These are phyloP conservation scores for Wickerhamiella azyma DNA, from an alignment of 805 yeast species.

Conservation along the genomic window DNA sequence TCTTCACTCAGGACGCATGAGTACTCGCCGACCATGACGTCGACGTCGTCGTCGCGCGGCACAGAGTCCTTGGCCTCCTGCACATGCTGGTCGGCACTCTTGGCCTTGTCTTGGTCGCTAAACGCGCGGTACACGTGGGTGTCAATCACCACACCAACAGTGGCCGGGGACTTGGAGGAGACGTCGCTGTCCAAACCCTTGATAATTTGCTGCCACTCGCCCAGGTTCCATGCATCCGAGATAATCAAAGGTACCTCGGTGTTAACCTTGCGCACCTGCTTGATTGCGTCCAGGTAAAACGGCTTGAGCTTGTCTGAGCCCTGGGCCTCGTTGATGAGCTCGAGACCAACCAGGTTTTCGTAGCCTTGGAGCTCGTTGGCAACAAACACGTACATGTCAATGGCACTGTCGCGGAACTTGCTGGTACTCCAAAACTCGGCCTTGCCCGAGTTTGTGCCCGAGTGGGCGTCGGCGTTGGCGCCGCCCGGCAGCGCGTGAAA, in stretches of 20 bases:
- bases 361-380: constrained; percentile 42
- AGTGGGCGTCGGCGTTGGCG: constrained; percentile 75
- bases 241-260: constrained; percentile 53
- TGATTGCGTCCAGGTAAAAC: constrained; percentile 55
- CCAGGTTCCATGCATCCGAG: constrained; percentile 91
- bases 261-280: constrained; percentile 44
- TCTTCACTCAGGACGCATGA: constrained; percentile 72
- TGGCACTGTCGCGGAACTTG: constrained; percentile 29
- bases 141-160: constrained; percentile 61
- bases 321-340: constrained; percentile 73
- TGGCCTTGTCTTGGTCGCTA: constrained; percentile 54
- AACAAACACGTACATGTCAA: constrained; percentile 42
- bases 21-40: constrained; percentile 76
- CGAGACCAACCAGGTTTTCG: constrained; percentile 70
- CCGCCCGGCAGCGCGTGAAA: constrained; percentile 88
- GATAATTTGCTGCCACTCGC: constrained; percentile 61
- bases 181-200: constrained; percentile 29
- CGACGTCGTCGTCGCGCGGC: constrained; percentile 31
- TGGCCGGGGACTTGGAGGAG: constrained; percentile 21
- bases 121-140: constrained; percentile 80
- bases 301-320: constrained; percentile 34
- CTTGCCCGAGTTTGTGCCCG: constrained; percentile 49
- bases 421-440: constrained; percentile 52
- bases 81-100: constrained; percentile 50
- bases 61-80: constrained; percentile 20